Base-by-base conservation (phyloP, 257 asterid genomes). In the Phtheirospermum japonicum region DNA sequence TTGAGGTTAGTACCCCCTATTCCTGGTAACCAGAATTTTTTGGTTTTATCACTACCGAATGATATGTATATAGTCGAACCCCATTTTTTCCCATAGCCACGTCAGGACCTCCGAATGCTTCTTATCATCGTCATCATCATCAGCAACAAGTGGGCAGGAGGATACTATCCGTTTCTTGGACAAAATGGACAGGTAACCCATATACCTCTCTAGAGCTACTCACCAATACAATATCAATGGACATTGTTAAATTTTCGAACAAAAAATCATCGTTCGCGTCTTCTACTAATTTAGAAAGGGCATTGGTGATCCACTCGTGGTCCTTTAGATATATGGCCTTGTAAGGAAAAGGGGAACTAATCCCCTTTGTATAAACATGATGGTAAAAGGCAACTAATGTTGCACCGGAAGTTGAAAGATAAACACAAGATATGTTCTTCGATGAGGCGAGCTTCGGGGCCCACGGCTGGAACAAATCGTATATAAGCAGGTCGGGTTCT, bases 1-100 rank as follows among this genome's bases (percentile, higher is more conserved):
- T n/a, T n/a, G n/a, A n/a, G n/a, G n/a, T n/a, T n/a, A n/a, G n/a
- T n/a, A n/a, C n/a, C n/a, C n/a, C n/a, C n/a, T n/a, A n/a, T n/a
- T n/a, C n/a, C n/a, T n/a, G n/a, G n/a, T n/a, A n/a, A n/a, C n/a
- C n/a, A n/a, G n/a, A n/a, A n/a, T n/a, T n/a, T n/a, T n/a, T n/a
- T n/a, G n/a, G n/a, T n/a, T n/a, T n/a, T n/a, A n/a, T 74, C 82
- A 66, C 82, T 70, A 1, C 77, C 79, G 63, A 77, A 77, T 0
- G 82, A 67, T 36, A 74, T 68, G 61, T 58, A 74, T n/a, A 78
- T 17, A 31, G 68, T 64, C 2, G 80, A 78, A n/a, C 23, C 10
- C n/a, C 12, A 14, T 1, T 16, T 23, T 54, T 64, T 78, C 64
- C 46, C 65, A 9, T 45, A 78, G 65, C 83, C 80, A 71, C 16